Base-by-base conservation (phyloP, 306 rosid genomes). In the Rosa chinensis region DNA sequence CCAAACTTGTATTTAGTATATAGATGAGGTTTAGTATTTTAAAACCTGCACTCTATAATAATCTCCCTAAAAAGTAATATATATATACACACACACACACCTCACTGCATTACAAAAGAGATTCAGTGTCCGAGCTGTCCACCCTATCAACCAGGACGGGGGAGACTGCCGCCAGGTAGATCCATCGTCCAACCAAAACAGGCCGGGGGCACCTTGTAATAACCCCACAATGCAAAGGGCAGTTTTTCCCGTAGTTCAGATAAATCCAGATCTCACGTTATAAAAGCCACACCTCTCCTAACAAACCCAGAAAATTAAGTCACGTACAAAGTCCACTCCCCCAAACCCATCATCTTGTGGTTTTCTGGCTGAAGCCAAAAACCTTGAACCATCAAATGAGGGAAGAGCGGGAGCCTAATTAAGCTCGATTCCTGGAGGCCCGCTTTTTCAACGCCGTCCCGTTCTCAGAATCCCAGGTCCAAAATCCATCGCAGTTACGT, bases 141-240 rank as follows among this genome's bases (percentile, higher is more conserved):
- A 58, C 64, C 35, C 50, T 59, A 20, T 48, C 4, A 35, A 47
- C 4, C 70, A 8, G 23, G 58, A 43, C 9, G 75, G 21, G 13
- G 37, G 66, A 5, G 16, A 59, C 70, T 58, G 25, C 56, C 28
- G 21, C 48, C 18, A 40, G 56, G 14, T 37, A 25, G 66, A 61
- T 10, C 66, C 39, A 61, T 61, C 18, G 11, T 61, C 66, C 17
- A 25, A 25, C 66, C 39, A 61, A 25, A 61, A 61, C 37, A 63
- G 6, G 5, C 14, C 14, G 21, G 2, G 81, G 67, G 23, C 37
- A 71, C 3, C 2, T 44, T 59, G 86, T 63, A 84, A 80, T 79
- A 79, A 76, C 37, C 23, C 3, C 8, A 0, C 10, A 58, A 58
- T n/a, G 62, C 62, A 56, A 56, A n/a, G 28, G 62, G 62, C 62